Evolutionary conservation across 1,284 basidiomycete genomes (phyloP).

Genomic region (Pseudozyma tsukubaensis): DNA sequence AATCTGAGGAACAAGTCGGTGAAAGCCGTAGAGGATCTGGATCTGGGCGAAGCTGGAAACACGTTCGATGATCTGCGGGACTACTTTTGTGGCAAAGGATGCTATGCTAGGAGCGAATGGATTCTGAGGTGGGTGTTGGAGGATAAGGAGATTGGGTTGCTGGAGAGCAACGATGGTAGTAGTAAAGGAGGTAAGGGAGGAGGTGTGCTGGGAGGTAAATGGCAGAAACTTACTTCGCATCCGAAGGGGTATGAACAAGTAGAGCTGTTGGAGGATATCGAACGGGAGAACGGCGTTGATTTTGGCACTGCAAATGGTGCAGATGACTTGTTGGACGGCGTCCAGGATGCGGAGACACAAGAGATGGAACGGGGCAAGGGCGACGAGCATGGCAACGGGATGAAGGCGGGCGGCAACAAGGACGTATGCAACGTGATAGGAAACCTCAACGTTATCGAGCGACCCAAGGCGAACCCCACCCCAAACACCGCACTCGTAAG

Average conservation of each 20-base stretch:
- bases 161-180: constrained; percentile 77
- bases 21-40: constrained; percentile 18
- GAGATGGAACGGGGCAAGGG: not conserved
- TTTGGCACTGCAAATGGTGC: constrained; percentile 1
- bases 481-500: not conserved
- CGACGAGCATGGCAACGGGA: not conserved
- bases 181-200: constrained; percentile 8
- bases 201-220: constrained; percentile 79
- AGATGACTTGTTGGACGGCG: constrained; percentile 1
- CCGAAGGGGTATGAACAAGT: constrained; percentile 77
- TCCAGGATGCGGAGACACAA: not conserved
- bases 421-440: constrained; percentile 16
- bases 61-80: constrained; percentile 30
- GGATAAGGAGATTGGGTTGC: constrained; percentile 25
- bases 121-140: constrained; percentile 41
- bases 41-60: constrained; percentile 31
- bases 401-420: not conserved
- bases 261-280: constrained; percentile 48
- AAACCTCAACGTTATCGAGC: constrained; percentile 27
- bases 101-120: constrained; percentile 45
- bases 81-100: constrained; percentile 29
- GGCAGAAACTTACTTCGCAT: constrained; percentile 84
- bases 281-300: constrained; percentile 15
- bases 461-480: not conserved
- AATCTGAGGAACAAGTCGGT: constrained; percentile 21